Conservation (phyloP, 208 protist species). For the Trypanosoma congolense region DNA sequence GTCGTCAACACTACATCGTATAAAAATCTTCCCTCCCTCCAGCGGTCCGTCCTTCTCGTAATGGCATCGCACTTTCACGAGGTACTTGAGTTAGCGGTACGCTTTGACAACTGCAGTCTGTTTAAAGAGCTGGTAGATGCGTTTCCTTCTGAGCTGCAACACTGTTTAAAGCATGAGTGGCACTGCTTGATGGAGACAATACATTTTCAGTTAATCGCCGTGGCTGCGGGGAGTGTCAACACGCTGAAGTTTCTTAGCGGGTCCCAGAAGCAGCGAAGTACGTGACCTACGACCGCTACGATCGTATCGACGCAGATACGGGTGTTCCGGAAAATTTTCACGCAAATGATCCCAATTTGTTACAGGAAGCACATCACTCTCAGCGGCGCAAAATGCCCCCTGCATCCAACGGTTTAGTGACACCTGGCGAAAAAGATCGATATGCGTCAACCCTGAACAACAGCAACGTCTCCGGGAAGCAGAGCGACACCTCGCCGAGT, state of each 20-base stretch:
- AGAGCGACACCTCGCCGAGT: not conserved
- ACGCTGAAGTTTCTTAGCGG: constrained; percentile 34
- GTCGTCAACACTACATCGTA: not conserved
- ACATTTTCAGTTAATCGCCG: constrained; percentile 57
- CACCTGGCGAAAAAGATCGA: not conserved
- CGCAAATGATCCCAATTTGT: not conserved
- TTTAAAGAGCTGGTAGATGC: constrained; percentile 41
- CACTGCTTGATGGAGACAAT: constrained; percentile 36
- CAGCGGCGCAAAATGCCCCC: not conserved
- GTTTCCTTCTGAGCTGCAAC: constrained; percentile 17
- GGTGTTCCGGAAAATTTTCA: constrained; percentile 46
- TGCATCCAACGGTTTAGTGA: not conserved
- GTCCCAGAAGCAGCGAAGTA: constrained; percentile 21
- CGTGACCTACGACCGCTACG: constrained; percentile 55
- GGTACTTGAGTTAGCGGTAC: constrained; percentile 63
- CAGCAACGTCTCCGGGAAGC: not conserved
- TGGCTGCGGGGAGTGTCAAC: constrained; percentile 52
- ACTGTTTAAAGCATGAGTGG: constrained; percentile 19
- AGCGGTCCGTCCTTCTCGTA: constrained; percentile 8
- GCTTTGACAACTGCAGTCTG: constrained; percentile 63
- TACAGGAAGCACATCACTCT: not conserved
- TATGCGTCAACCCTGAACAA: not conserved
- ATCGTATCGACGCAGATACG: constrained; percentile 64
- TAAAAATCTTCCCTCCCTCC: constrained; percentile 16
- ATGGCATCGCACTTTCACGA: constrained; percentile 37